Evolutionary conservation across 257 asterid species (phyloP).

Genomic region (Plantago ovata): DNA sequence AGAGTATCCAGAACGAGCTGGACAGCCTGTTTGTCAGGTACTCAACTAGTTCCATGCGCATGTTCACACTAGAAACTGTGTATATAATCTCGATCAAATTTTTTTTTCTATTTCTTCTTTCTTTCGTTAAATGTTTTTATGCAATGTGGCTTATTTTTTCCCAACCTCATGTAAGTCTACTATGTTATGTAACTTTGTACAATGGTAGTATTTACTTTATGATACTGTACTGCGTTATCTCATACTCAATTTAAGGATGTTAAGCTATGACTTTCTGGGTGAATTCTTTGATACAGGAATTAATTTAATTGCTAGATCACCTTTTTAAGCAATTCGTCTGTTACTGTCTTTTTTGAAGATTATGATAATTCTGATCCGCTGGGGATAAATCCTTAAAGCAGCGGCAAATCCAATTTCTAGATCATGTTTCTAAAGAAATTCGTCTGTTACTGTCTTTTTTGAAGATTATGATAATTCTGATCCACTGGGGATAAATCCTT

Average conservation of each 20-base stretch:
- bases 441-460: constrained; percentile 22
- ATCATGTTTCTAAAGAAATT: constrained; percentile 12
- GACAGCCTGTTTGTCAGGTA: constrained; percentile 76
- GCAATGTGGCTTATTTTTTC: no score
- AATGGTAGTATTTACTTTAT: no score
- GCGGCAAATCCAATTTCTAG: constrained; percentile 13
- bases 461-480: constrained; percentile 15
- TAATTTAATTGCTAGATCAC: constrained; percentile 10
- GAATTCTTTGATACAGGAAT: constrained; percentile 10
- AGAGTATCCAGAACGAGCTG: constrained; percentile 58
- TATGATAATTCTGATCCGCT: neutral
- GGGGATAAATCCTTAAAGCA: constrained; percentile 5
- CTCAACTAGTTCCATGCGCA: constrained; percentile 1
- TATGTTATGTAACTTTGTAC: no score
- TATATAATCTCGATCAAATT: no score
- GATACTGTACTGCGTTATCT: no score
- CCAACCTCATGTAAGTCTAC: no score
- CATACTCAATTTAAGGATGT: constrained; percentile 9
- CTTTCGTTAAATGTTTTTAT: no score
- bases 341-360: constrained; percentile 4
- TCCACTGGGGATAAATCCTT: constrained; percentile 2
- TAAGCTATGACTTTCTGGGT: neutral
- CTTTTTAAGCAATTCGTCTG: constrained; percentile 17
- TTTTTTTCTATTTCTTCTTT: no score
- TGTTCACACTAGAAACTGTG: neutral